phyloP scores from a whole-genome alignment of 2,329 filamentous ascomycete genomes.

The Trichoderma harzianum region DNA sequence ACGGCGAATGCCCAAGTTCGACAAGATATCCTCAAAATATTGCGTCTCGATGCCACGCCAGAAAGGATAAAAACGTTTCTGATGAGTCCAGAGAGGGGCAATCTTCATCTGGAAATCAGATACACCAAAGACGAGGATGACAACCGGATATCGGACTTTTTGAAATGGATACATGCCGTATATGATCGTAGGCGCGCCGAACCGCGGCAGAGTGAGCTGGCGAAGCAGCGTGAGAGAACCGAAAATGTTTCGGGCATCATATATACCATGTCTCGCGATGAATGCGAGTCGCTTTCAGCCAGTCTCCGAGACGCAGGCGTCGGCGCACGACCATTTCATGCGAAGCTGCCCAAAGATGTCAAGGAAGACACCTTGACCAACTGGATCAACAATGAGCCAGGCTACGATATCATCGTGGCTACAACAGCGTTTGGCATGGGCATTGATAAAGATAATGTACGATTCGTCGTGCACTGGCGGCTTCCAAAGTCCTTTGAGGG shows the following conservation, averaged over 20 bases:
- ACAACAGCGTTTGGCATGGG: constrained; percentile 98
- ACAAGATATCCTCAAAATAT: constrained; percentile 73
- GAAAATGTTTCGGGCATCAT: constrained; percentile 74
- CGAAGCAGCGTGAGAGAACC: constrained; percentile 48
- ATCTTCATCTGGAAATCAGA: constrained; percentile 86
- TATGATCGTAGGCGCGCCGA: constrained; percentile 64
- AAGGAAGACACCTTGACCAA: constrained; percentile 68
- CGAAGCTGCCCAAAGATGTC: constrained; percentile 62
- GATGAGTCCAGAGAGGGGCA: constrained; percentile 78
- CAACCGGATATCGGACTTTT: constrained; percentile 67
- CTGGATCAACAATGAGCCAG: constrained; percentile 70
- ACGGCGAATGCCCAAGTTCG: constrained; percentile 81
- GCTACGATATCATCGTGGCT: constrained; percentile 89
- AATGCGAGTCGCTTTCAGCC: constrained; percentile 68
- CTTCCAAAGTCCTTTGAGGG: constrained; percentile 92
- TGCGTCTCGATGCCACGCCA: constrained; percentile 60
- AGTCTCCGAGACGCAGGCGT: constrained; percentile 66
- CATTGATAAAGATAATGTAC: constrained; percentile 91
- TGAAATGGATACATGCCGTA: constrained; percentile 71
- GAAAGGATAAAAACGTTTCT: constrained; percentile 69
- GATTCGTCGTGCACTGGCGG: constrained; percentile 93
- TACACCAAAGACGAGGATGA: constrained; percentile 76
- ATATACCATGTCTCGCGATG: constrained; percentile 71
- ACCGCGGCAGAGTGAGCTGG: constrained; percentile 57
- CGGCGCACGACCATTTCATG: constrained; percentile 70